phyloP scores from a whole-genome alignment of 768 basidiomycete genomes.

The Suillus subaureus region DNA sequence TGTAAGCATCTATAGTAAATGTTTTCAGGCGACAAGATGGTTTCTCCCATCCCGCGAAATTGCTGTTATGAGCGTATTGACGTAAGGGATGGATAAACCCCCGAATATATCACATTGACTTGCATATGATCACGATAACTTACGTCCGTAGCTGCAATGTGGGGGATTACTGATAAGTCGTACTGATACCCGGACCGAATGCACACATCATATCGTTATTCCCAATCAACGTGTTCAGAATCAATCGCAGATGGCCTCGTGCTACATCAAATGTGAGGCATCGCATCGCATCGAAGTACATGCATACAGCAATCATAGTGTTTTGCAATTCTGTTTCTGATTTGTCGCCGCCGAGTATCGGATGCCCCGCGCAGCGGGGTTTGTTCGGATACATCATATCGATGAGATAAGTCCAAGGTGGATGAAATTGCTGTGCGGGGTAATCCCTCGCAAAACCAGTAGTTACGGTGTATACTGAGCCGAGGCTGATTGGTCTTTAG shows the following conservation, averaged over 20 bases:
- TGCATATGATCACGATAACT: not conserved
- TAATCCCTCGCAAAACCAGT: not conserved
- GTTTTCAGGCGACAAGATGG: not conserved
- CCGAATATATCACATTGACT: not conserved
- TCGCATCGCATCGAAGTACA: not conserved
- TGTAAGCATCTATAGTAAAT: not conserved
- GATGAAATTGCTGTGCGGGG: not conserved
- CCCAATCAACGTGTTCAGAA: not conserved
- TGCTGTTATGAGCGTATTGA: not conserved
- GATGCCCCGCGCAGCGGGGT: not conserved
- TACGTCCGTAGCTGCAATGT: not conserved
- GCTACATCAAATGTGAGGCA: not conserved
- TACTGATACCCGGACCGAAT: not conserved
- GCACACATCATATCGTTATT: not conserved
- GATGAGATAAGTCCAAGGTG: not conserved
- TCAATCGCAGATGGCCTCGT: not conserved
- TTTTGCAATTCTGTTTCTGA: not conserved
- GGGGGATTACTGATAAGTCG: not conserved
- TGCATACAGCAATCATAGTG: not conserved
- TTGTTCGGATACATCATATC: not conserved
- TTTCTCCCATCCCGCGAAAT: not conserved
- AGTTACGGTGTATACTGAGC: not conserved
- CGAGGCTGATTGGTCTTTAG: not conserved
- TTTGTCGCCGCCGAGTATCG: not conserved
- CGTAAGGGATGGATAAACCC: not conserved